Evolutionary conservation across 75 land plant species (phyloP).

Genomic region (Pinus taeda): DNA sequence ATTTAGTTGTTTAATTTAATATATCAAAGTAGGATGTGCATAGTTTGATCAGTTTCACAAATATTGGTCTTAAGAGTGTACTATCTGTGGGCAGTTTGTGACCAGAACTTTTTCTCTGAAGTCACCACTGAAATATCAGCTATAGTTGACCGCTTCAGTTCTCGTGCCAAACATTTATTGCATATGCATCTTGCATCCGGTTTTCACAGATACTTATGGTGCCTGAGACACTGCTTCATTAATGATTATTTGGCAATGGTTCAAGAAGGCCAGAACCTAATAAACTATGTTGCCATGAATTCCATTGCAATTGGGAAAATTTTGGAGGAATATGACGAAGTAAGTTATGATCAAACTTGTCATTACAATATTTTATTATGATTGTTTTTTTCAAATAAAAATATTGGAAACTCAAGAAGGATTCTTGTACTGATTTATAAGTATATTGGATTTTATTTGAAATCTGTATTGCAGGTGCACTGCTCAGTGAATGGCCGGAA

Average conservation of each 20-base stretch:
- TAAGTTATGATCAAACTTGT: constrained; percentile 16
- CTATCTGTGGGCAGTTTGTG: constrained; percentile 52
- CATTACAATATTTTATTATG: neutral
- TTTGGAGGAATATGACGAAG: constrained; percentile 90
- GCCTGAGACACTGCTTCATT: constrained; percentile 38
- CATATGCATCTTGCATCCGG: constrained; percentile 51
- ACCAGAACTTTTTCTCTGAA: constrained; percentile 64
- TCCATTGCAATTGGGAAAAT: constrained; percentile 80
- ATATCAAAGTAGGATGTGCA: too few relatives aligned
- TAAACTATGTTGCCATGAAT: constrained; percentile 77
- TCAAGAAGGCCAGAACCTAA: constrained; percentile 60
- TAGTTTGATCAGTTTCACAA: too few relatives aligned
- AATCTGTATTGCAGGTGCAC: constrained; percentile 50
- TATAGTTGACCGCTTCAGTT: constrained; percentile 68
- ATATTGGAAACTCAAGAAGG: neutral
- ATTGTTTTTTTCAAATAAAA: neutral
- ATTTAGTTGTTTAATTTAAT: too few relatives aligned
- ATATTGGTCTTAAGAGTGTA: too few relatives aligned
- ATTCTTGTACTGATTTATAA: neutral
- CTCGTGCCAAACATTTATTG: constrained; percentile 55
- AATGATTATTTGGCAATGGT: constrained; percentile 40
- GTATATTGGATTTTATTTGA: neutral
- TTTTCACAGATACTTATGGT: constrained; percentile 42
- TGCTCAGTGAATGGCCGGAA: constrained; percentile 58
- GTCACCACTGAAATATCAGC: constrained; percentile 63